Conservation (phyloP, 805 yeast genomes). For the Torulaspora maleeae region DNA sequence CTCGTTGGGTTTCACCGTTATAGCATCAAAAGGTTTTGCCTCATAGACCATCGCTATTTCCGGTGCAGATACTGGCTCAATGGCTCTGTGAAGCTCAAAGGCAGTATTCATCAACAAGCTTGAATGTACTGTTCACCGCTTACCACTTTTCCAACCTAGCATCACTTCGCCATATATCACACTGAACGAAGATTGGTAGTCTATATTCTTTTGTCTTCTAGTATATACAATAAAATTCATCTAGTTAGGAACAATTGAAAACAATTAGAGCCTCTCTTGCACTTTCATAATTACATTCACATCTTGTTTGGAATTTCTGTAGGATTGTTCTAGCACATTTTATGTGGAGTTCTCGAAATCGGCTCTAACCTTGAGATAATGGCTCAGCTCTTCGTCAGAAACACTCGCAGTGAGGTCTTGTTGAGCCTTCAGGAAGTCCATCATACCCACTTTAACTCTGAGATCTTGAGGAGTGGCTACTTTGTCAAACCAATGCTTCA, state of each 20-base stretch:
- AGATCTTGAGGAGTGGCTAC: constrained; percentile 63
- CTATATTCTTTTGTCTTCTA: no score
- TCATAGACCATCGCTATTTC: constrained; percentile 34
- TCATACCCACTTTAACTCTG: constrained; percentile 59
- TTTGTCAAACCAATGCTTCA: constrained; percentile 89
- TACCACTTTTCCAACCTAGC: background rate
- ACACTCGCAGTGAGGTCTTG: constrained; percentile 75
- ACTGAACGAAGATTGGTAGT: background rate
- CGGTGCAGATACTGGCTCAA: background rate
- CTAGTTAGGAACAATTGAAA: no score
- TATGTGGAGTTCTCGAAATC: constrained; percentile 53
- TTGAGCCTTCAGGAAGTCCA: constrained; percentile 76
- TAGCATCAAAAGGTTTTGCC: constrained; percentile 58
- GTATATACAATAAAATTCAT: no score
- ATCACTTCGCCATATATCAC: background rate
- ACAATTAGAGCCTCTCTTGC: no score
- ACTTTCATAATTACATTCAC: no score
- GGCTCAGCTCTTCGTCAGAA: constrained; percentile 78
- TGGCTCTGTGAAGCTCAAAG: background rate
- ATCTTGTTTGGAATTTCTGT: no score
- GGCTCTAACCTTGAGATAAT: constrained; percentile 72
- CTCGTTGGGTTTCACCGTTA: constrained; percentile 51
- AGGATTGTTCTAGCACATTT: background rate
- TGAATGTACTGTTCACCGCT: background rate
- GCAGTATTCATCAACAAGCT: background rate